These are phyloP conservation scores for Yarrowia divulgata DNA, from an alignment of 805 yeast genomes.

Conservation along the genomic window DNA sequence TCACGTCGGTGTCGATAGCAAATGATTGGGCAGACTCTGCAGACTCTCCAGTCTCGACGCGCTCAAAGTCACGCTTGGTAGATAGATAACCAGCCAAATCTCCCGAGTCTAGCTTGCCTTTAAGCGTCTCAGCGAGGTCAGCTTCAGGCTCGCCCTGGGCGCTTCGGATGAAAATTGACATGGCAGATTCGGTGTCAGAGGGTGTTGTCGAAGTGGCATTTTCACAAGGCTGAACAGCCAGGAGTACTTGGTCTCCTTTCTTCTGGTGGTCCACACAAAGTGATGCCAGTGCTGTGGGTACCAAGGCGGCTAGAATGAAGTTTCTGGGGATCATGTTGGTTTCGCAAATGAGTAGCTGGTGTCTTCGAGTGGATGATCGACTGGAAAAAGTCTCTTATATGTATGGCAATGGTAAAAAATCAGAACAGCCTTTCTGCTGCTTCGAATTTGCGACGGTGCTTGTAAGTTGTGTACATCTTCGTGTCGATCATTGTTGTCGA, in stretches of 20 bases:
- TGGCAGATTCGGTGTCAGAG: conserved; percentile 17
- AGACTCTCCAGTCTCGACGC: background rate
- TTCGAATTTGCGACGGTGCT: conserved; percentile 23
- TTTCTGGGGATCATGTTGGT: conserved; percentile 1
- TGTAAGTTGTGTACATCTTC: conserved; percentile 16
- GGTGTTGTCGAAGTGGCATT: background rate
- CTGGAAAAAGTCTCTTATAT: conserved; percentile 26
- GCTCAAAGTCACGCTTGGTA: conserved; percentile 16
- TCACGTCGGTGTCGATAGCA: conserved; percentile 9
- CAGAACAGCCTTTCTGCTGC: background rate
- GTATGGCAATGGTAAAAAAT: conserved; percentile 8
- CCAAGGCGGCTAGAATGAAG: background rate
- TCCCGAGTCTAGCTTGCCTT: conserved; percentile 12
- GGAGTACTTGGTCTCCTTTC: background rate
- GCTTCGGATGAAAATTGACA: conserved; percentile 26
- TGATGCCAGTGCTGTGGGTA: conserved; percentile 3
- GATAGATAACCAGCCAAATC: conserved; percentile 9
- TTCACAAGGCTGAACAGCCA: conserved; percentile 30
- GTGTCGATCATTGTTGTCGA: conserved; percentile 16
- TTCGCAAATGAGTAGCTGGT: background rate
- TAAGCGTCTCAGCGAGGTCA: conserved; percentile 19
- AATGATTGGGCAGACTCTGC: background rate
- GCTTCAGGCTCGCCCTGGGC: conserved; percentile 15
- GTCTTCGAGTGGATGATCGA: background rate
- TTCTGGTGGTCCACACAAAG: conserved; percentile 25